Conservation (phyloP, 2,329 filamentous ascomycete genomes). For the Neonectria faginata region DNA sequence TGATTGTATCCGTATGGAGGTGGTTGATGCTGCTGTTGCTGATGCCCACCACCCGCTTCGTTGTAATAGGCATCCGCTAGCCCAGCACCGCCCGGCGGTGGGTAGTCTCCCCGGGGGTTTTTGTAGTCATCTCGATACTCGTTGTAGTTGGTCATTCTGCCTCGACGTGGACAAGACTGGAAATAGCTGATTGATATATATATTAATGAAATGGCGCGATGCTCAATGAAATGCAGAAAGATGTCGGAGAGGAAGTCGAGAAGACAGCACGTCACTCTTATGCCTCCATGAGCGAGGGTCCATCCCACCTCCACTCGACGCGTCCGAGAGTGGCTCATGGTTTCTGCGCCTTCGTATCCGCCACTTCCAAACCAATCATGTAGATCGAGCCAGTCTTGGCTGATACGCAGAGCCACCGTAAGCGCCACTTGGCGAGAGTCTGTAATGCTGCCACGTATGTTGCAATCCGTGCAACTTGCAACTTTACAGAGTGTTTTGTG, state of each 20-base stretch:
- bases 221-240: not conserved
- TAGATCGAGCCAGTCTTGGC: constrained; percentile 2
- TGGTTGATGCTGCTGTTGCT: constrained; percentile 8
- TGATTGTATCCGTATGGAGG: constrained; percentile 5
- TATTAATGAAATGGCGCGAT: not conserved
- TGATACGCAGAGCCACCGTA: constrained; percentile 18
- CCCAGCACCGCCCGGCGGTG: constrained; percentile 8
- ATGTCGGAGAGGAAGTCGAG: not conserved
- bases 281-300: not conserved
- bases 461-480: not conserved
- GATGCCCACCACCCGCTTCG: not conserved
- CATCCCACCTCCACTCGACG: constrained; percentile 14
- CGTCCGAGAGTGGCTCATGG: constrained; percentile 19
- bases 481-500: not conserved
- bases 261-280: not conserved
- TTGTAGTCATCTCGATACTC: constrained; percentile 8
- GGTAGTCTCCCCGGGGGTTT: constrained; percentile 7
- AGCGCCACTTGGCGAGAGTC: constrained; percentile 16
- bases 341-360: constrained; percentile 12
- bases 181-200: not conserved
- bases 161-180: not conserved
- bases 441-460: constrained; percentile 18
- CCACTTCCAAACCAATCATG: constrained; percentile 15
- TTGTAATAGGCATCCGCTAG: constrained; percentile 9
- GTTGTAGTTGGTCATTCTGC: constrained; percentile 14